Evolutionary conservation across 768 basidiomycete genomes (phyloP).

Genomic region (Udeniomyces megalosporus): DNA sequence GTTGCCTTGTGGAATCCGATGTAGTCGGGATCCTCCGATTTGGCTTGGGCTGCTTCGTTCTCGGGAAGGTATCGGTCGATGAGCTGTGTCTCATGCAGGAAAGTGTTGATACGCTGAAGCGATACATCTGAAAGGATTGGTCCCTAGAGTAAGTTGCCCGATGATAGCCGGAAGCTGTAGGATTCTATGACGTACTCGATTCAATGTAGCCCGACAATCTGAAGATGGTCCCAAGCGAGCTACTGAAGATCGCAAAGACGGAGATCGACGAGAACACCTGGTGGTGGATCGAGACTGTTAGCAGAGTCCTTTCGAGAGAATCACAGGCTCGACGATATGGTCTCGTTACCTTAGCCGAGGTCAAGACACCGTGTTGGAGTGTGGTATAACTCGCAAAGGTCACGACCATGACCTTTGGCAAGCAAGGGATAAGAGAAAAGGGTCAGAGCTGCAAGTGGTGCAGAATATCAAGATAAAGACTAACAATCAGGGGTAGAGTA

Average conservation of each 20-base stretch:
- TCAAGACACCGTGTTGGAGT: not conserved
- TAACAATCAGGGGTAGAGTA: slow-evolving; percentile 44
- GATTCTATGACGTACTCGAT: slow-evolving; percentile 11
- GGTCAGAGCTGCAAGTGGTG: too few species aligned
- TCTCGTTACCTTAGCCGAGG: too few species aligned
- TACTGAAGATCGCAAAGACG: slow-evolving; percentile 47
- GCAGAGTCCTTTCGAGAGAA: not conserved
- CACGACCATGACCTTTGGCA: too few species aligned
- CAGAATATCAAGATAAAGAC: too few species aligned
- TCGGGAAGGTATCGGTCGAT: slow-evolving; percentile 22
- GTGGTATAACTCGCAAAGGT: not conserved
- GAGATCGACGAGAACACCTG: slow-evolving; percentile 36
- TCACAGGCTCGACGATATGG: too few species aligned
- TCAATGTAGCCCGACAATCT: slow-evolving; percentile 9
- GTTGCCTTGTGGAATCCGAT: slow-evolving; percentile 26
- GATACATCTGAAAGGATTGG: slow-evolving; percentile 46
- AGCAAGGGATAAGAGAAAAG: slow-evolving; percentile 36
- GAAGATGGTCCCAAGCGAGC: slow-evolving; percentile 3
- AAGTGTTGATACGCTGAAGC: slow-evolving; percentile 41
- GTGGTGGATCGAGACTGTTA: slow-evolving; percentile 29
- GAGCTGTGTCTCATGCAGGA: slow-evolving; percentile 32
- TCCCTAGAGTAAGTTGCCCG: not conserved
- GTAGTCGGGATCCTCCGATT: slow-evolving; percentile 18
- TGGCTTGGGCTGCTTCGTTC: not conserved
- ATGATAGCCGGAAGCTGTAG: not conserved